phyloP scores from a whole-genome alignment of 2,329 filamentous ascomycete genomes.

The Pseudogymnoascus sp. region DNA sequence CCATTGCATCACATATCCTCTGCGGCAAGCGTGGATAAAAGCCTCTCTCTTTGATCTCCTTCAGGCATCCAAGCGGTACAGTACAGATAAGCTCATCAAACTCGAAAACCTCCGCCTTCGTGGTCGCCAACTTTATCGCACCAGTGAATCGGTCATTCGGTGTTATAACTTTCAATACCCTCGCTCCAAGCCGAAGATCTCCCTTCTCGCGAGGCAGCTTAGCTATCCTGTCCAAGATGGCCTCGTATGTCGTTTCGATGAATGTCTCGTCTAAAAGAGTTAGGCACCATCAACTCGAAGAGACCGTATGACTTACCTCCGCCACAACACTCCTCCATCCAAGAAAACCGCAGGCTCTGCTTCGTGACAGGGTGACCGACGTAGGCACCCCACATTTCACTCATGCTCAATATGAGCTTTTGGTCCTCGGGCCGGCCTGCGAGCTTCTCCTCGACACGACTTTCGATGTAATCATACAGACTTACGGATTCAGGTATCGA shows the following conservation, averaged over 20 bases:
- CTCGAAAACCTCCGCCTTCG: slow-evolving; percentile 15
- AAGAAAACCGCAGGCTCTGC: slow-evolving; percentile 50
- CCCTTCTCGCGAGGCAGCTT: slow-evolving; percentile 20
- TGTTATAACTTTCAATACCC: slow-evolving; percentile 17
- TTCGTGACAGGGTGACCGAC: slow-evolving; percentile 41
- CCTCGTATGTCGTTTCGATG: slow-evolving; percentile 23
- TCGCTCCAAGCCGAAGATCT: slow-evolving; percentile 20
- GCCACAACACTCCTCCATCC: slow-evolving; percentile 50
- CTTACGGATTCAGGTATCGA: slow-evolving; percentile 40
- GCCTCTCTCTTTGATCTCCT: slow-evolving; percentile 30
- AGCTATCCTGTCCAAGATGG: slow-evolving; percentile 24
- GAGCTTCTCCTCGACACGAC: slow-evolving; percentile 39
- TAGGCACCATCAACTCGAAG: neutral
- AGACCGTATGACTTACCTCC: slow-evolving; percentile 30
- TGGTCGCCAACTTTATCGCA: slow-evolving; percentile 15
- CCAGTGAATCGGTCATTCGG: neutral
- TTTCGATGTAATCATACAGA: slow-evolving; percentile 45
- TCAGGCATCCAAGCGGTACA: slow-evolving; percentile 42
- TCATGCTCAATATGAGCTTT: slow-evolving; percentile 31
- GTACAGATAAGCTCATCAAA: slow-evolving; percentile 42
- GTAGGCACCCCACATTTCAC: slow-evolving; percentile 43
- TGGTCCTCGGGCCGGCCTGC: slow-evolving; percentile 34
- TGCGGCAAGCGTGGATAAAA: slow-evolving; percentile 39
- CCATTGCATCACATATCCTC: slow-evolving; percentile 38
- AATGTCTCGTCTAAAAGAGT: slow-evolving; percentile 15